Base-by-base conservation (phyloP, 1,284 basidiomycete species). In the Ceratobasidium sp. region DNA sequence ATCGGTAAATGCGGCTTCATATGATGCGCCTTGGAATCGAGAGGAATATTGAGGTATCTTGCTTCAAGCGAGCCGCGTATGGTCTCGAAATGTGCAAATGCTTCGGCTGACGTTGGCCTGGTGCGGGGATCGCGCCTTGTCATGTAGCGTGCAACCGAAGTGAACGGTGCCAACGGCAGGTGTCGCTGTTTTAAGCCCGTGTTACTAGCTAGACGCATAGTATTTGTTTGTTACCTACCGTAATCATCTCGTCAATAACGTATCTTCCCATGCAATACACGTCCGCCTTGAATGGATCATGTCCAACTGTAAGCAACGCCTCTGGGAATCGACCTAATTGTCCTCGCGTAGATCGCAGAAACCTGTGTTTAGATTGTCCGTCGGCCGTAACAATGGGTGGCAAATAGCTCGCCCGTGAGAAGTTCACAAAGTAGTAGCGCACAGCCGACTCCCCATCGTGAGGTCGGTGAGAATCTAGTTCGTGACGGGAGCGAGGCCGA, bases 231-330 rank as follows among this genome's bases (percentile, higher is more conserved):
- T 8, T 12, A 34, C 57, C 27, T 29, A 60, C 57, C 57, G 20
- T 49, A 13, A 64, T 64, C 60, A 64, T 27, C 17, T 64, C 31
- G n/a, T 64, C 60, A 3, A 64, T 64, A n/a, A 64, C 60, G 40
- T 64, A 64, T 47, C 52, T 64, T n/a, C 60, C 60, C 45, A 64
- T 15, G 34, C 60, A 64, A 27, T 64, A 64, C 6, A 64, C 60
- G 20, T 64, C 60, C 10, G 60, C 60, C 47, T 64, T 64, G 60
- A 64, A 64, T 20, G 60, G 60, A n/a, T 64, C 60, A 32, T 64
- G 60, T 15, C 60, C 60, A 35, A 52, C 60, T 17, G 60, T 64
- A 15, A 64, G 47, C 60, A 64, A 50, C 20, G 60, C 60, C 45
- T 64, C 60, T 3, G 60, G 60, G 34, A 64, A 64, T 20, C 60